Evolutionary conservation across 306 rosid genomes (phyloP).

Genomic region (Gillenia trifoliata): DNA sequence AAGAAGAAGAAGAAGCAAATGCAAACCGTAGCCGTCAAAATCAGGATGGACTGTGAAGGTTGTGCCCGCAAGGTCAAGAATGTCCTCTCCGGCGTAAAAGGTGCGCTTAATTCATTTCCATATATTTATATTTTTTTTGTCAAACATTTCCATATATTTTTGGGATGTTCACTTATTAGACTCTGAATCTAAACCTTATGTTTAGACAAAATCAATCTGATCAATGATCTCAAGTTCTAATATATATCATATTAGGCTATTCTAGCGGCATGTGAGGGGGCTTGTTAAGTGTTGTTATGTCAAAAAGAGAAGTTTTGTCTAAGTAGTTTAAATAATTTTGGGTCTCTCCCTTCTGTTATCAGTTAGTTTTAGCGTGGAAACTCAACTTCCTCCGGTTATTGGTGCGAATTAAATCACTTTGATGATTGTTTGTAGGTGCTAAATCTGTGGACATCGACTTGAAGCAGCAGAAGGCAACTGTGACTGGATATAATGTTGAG

Average conservation of each 20-base stretch:
- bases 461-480: constrained; percentile 94
- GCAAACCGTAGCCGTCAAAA: constrained; percentile 75
- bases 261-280: no score
- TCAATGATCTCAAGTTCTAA: not conserved
- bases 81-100: constrained; percentile 82
- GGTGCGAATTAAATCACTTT: not conserved
- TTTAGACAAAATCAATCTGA: not conserved
- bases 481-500: constrained; percentile 69
- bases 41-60: constrained; percentile 97
- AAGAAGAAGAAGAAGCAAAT: constrained; percentile 79
- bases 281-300: no score
- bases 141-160: not conserved
- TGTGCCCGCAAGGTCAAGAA: constrained; percentile 84
- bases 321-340: not conserved
- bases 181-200: not conserved
- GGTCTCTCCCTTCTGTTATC: not conserved
- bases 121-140: no score
- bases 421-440: constrained; percentile 42
- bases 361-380: not conserved
- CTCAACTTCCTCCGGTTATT: not conserved
- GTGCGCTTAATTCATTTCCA: constrained; percentile 18
- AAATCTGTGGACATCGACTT: constrained; percentile 81
- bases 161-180: not conserved
- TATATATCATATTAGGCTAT: not conserved
- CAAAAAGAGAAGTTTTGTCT: no score